phyloP scores from a whole-genome alignment of 805 yeast genomes.

The Debaryomyces castellii region DNA sequence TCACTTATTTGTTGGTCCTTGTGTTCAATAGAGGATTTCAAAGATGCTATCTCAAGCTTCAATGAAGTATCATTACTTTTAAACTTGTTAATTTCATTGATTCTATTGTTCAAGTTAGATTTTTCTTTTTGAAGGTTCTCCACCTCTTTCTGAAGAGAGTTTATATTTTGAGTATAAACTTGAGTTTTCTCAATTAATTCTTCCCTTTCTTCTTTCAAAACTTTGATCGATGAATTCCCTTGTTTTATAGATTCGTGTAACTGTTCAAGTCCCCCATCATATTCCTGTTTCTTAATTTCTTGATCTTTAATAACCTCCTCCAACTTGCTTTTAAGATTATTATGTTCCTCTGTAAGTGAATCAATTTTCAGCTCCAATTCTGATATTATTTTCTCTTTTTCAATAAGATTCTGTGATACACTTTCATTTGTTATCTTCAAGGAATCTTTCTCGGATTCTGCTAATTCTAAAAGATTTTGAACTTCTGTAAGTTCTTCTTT shows the following conservation, averaged over 20 bases:
- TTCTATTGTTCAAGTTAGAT: conserved; percentile 33
- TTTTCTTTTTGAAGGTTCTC: conserved; percentile 31
- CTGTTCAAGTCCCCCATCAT: conserved; percentile 8
- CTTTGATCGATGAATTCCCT: conserved; percentile 7
- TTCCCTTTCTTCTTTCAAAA: conserved; percentile 17
- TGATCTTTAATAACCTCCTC: conserved; percentile 15
- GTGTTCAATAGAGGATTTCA: conserved; percentile 43
- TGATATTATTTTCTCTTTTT: conserved; percentile 5
- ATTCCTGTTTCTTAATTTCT: neutral
- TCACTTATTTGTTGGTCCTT: conserved; percentile 44
- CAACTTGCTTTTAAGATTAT: conserved; percentile 12
- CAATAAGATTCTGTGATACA: neutral
- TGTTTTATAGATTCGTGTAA: conserved; percentile 5
- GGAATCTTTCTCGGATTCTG: neutral
- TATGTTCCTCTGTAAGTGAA: conserved; percentile 14
- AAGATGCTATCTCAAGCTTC: conserved; percentile 49
- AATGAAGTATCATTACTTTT: conserved; percentile 43
- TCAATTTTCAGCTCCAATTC: conserved; percentile 5
- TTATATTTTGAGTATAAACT: conserved; percentile 13
- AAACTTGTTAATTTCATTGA: conserved; percentile 25
- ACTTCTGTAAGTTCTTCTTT: conserved; percentile 1
- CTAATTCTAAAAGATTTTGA: neutral
- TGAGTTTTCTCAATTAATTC: conserved; percentile 20
- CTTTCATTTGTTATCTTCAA: neutral
- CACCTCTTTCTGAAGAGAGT: conserved; percentile 19